A percentile compares a stretch with the other conserved stretches of the same genome.
These are phyloP conservation scores for Colletotrichum sp. DNA, from an alignment of 2,329 filamentous ascomycete genomes.

Conservation along the genomic window DNA sequence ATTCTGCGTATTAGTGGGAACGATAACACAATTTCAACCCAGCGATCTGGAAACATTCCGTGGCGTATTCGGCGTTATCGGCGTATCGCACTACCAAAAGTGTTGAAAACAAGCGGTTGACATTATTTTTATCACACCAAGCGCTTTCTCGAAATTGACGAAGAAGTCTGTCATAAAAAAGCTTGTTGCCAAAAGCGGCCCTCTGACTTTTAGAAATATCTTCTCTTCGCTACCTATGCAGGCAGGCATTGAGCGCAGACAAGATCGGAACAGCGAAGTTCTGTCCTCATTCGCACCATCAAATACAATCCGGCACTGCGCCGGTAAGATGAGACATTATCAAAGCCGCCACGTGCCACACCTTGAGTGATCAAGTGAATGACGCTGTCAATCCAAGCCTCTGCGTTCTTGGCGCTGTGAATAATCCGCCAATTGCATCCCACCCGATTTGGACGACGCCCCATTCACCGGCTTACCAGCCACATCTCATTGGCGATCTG, in stretches of 20 bases:
- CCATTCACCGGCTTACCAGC: background rate
- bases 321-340: background rate
- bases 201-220: fast-evolving
- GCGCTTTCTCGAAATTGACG: background rate
- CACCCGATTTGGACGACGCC: background rate
- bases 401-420: background rate
- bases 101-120: background rate
- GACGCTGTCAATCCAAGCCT: background rate
- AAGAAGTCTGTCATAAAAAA: background rate
- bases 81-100: background rate
- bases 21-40: background rate
- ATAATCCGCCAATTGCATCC: background rate
- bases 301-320: background rate
- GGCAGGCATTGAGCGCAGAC: background rate
- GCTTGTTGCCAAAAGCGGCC: background rate
- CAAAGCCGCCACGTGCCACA: background rate
- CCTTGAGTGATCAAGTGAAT: background rate
- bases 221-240: background rate
- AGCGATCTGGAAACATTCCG: background rate
- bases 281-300: background rate
- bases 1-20: background rate
- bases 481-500: background rate
- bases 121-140: background rate
- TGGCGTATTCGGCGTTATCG: background rate
- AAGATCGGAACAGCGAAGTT: background rate